Evolutionary conservation across 768 basidiomycete genomes (phyloP), one percentile per base, ranked within the genome.

Genomic region (Peribolospora kevripleyi): DNA sequence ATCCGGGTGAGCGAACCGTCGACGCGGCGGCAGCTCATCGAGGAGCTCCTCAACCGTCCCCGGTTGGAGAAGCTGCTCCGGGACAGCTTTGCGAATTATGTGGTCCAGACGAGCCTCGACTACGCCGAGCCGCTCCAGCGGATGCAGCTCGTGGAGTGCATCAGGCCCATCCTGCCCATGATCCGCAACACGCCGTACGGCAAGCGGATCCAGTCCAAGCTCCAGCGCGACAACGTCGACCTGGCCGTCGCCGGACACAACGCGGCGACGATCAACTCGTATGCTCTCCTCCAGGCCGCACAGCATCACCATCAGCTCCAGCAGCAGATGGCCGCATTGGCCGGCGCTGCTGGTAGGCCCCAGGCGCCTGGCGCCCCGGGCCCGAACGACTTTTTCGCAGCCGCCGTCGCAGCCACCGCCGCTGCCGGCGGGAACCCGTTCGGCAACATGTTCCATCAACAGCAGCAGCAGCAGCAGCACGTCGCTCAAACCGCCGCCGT

Each of bases 111-210:
- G 55, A 90, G 91, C 45, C 71, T 97, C 53, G 93, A 98, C 68
- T 98, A 97, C 60, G 88, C 93, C 42, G 93, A 97, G 62, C 82
- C 88, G n/a, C 73, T 68, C 25, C 93, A 98, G 68, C 81, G 93
- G 9, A 68, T 71, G 3, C 63, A 73, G 59, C 79, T 98, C 37
- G 86, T 98, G 14, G 91, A 97, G 65, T 86, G 85, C 61, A 98
- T 98, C 66, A 82, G 93, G 51, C 93, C 93, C n/a, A 87, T 97
- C 58, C 75, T 98, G 37, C 93, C 93, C 3, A 75, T 95, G 63
- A 98, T 98, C 65, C 83, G 93, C 64, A 98, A 98, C 70, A 98
- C 93, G 7, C 93, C 93, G 6, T 98, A 98, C 63, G 93, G 93
- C 62, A 98, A 98, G 73, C 81, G 93, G 48, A 98, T 98, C 64